Base-by-base conservation (phyloP, 106 monocot genomes). In the Alisma plantagoaquatica region DNA sequence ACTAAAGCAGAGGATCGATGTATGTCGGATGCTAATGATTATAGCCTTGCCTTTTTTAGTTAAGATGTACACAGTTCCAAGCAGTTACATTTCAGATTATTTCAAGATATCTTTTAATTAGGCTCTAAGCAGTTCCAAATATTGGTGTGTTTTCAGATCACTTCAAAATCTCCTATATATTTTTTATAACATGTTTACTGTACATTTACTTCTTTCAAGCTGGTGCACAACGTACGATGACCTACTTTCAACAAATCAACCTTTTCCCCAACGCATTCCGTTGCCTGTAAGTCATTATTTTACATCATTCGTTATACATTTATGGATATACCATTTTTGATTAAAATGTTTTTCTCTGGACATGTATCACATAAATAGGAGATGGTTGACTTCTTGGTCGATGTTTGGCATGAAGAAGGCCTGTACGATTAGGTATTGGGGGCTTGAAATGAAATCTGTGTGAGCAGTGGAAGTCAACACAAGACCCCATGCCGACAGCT, bases 341-440 rank as follows among this genome's bases (percentile, higher is more conserved):
- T 20, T 1, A 2, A 21, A 44, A 18, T 53, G 4, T 29, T 51
- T 23, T 53, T 11, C 4, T 29, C 24, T 26, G 20, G 11, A 20
- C n/a, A n/a, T n/a, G n/a, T n/a, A n/a, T n/a, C n/a, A n/a, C n/a
- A 32, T 59, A 14, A 0, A n/a, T 75, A 91, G 91, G 91, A 91
- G 54, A 91, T 91, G 91, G 91, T 91, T 3, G 91, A 91, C 58
- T 91, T 91, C 60, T 67, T 91, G 53, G 91, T 91, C 31, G 91
- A 91, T 53, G 65, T 85, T 12, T 91, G 85, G 91, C 74, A 91
- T 10, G 91, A 91, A 58, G 85, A 81, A 62, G 91, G 81, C 43
- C 75, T 91, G 20, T 91, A 73, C 49, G 85, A 85, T 46, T 46
- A 46, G 18, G 21, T 9, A 26, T n/a, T n/a, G n/a, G n/a, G n/a